Conservation (phyloP, 345 rosid species). For the Lumnitzera littorea region DNA sequence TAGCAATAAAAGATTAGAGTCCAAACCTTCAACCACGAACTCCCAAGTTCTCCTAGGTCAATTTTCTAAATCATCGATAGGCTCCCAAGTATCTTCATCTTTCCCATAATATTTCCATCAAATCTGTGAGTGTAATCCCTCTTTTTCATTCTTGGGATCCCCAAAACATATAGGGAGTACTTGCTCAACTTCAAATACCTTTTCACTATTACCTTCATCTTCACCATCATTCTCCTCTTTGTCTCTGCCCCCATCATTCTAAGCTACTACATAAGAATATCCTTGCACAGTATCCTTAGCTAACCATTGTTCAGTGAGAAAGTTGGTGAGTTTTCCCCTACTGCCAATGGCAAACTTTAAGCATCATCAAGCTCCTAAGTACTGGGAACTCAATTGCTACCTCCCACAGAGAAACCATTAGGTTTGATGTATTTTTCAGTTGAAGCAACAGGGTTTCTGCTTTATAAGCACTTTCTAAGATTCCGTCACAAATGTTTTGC, state of each 20-base stretch:
- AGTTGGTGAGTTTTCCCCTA: slow-evolving; percentile 48
- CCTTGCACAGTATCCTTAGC: slow-evolving; percentile 42
- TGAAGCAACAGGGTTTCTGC: slow-evolving; percentile 11
- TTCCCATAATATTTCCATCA: slow-evolving; percentile 57
- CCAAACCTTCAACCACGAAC: slow-evolving; percentile 31
- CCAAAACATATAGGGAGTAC: slow-evolving; percentile 42
- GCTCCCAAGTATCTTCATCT: slow-evolving; percentile 63
- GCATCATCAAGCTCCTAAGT: slow-evolving; percentile 73
- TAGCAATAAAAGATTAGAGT: slow-evolving; percentile 38
- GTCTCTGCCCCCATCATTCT: slow-evolving; percentile 19
- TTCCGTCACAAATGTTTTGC: slow-evolving; percentile 13
- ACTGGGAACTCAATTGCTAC: slow-evolving; percentile 26
- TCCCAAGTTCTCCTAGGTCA: slow-evolving; percentile 34
- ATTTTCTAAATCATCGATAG: slow-evolving; percentile 43
- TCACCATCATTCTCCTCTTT: slow-evolving; percentile 9
- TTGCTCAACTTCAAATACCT: slow-evolving; percentile 48
- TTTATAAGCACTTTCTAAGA: slow-evolving; percentile 16
- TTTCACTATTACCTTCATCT: slow-evolving; percentile 21
- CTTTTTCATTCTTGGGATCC: slow-evolving; percentile 25
- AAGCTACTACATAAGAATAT: slow-evolving; percentile 4
- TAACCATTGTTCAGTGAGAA: slow-evolving; percentile 56
- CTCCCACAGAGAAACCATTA: slow-evolving; percentile 29
- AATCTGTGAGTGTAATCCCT: slow-evolving; percentile 44
- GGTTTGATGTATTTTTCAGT: slow-evolving; percentile 29
- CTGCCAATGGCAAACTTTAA: slow-evolving; percentile 62